phyloP scores from a whole-genome alignment of 1,284 basidiomycete genomes.

The Bjerkandera adusta region DNA sequence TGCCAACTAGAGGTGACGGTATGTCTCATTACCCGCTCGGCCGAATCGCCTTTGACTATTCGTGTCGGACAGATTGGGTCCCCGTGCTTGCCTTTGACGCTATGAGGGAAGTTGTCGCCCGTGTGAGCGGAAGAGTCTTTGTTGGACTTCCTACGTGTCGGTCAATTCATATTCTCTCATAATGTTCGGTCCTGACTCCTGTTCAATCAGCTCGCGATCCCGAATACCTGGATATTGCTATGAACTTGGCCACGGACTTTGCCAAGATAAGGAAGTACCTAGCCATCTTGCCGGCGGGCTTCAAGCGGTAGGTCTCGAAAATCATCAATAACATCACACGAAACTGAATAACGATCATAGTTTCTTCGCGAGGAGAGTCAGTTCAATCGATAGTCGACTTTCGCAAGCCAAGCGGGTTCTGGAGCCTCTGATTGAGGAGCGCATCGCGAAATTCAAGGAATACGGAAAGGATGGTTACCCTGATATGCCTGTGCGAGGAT shows the following conservation, averaged over 20 bases:
- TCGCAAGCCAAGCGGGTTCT: conserved; percentile 23
- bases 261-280: conserved; percentile 33
- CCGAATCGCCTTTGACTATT: neutral
- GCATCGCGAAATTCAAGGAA: conserved; percentile 33
- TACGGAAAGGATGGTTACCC: conserved; percentile 39
- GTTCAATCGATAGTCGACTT: too few relatives aligned
- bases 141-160: conserved; percentile 15
- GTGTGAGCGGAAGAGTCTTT: conserved; percentile 13
- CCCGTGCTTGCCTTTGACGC: conserved; percentile 5
- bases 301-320: neutral
- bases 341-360: neutral
- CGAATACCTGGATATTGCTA: conserved; percentile 36
- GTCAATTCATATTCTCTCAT: conserved; percentile 5
- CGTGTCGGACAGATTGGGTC: conserved; percentile 9
- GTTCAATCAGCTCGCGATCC: conserved; percentile 35
- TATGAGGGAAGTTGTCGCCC: conserved; percentile 11
- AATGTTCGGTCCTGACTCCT: neutral
- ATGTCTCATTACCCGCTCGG: neutral
- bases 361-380: neutral
- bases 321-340: neutral
- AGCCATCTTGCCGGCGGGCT: neutral
- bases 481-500: conserved; percentile 35
- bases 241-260: conserved; percentile 37
- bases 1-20: conserved; percentile 26
- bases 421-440: conserved; percentile 36